A percentile compares a stretch with the other conserved stretches of the same genome.
Conservation (phyloP, 805 yeast genomes). For the Yarrowia porcina region DNA sequence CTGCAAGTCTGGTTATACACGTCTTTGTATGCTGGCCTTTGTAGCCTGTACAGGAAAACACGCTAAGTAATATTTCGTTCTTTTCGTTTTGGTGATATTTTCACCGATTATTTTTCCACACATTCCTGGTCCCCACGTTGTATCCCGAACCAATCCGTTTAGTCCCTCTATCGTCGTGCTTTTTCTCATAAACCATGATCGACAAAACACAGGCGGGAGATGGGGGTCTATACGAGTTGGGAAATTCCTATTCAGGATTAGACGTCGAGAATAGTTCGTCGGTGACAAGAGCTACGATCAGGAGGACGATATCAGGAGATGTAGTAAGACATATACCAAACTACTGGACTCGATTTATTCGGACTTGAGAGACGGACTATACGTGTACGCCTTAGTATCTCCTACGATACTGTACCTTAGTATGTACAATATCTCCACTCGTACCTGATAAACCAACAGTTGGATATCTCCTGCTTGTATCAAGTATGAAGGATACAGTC, state of each 20-base stretch:
- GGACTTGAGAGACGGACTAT: neutral
- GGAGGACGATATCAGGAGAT: too few species aligned
- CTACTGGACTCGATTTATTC: too few species aligned
- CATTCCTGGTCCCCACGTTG: neutral
- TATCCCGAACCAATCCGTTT: neutral
- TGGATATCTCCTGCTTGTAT: neutral
- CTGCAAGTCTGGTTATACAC: neutral
- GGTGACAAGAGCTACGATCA: neutral
- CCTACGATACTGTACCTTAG: too few species aligned
- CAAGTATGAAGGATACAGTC: neutral
- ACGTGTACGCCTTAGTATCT: too few species aligned
- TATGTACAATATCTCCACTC: too few species aligned
- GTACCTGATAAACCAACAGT: too few species aligned
- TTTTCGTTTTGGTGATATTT: neutral
- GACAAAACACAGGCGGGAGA: neutral
- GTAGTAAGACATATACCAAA: neutral
- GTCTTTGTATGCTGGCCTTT: too few species aligned
- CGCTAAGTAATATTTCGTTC: neutral
- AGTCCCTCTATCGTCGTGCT: neutral
- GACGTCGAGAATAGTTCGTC: neutral
- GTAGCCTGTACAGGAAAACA: too few species aligned
- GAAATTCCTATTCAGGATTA: neutral
- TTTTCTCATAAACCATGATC: neutral
- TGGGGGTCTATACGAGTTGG: neutral
- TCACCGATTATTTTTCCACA: neutral